Conservation (phyloP, 1,139 yeast genomes). For the Protomyces arabidopsidicola region DNA sequence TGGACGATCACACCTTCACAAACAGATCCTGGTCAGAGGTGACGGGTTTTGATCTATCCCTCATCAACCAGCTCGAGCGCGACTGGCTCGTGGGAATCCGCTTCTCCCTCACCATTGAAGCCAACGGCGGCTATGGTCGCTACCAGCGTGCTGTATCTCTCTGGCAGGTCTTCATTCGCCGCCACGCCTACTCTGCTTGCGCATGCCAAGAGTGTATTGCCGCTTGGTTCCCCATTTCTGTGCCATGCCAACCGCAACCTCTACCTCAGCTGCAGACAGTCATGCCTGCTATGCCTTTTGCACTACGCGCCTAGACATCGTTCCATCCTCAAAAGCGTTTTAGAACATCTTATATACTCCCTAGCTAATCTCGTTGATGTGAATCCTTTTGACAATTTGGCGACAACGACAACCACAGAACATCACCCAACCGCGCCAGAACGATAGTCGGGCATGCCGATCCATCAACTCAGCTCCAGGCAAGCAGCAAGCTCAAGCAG, state of each 20-base stretch:
- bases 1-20: constrained; percentile 86
- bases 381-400: not conserved
- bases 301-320: not conserved
- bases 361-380: not conserved
- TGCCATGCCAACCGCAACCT: not conserved
- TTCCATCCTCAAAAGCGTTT: not conserved
- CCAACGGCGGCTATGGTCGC: not conserved
- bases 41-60: constrained; percentile 63
- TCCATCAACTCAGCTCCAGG: constrained; percentile 14
- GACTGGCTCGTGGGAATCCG: constrained; percentile 55
- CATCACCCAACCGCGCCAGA: not conserved
- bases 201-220: not conserved
- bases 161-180: not conserved
- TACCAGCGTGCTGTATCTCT: not conserved
- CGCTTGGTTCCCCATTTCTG: not conserved
- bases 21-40: constrained; percentile 91
- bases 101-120: constrained; percentile 27
- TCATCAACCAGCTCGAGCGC: constrained; percentile 64
- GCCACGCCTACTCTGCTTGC: not conserved
- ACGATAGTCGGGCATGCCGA: not conserved
- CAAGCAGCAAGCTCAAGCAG: constrained; percentile 9
- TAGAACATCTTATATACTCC: not conserved
- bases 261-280: not conserved
- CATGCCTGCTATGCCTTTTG: not conserved
- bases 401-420: not conserved